Evolutionary conservation across 495 filamentous ascomycete genomes (phyloP), one percentile per base, ranked within the genome.

Genomic region (Bathelium albidoporum): DNA sequence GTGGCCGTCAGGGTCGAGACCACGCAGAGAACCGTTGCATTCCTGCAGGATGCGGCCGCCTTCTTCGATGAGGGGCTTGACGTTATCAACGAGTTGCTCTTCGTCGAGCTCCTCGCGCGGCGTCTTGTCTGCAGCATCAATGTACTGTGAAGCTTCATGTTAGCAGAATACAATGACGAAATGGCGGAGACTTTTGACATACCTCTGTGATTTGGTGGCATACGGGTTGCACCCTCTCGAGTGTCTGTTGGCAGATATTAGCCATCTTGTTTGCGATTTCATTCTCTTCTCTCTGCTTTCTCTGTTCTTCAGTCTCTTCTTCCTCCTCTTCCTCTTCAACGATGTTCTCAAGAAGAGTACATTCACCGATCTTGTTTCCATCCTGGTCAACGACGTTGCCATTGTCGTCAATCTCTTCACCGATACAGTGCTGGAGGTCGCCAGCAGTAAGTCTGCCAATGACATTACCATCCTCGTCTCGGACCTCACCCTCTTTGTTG

Each of bases 21-120:
- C 91, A 62, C 91, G 89, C 73, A 97, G 93, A 20, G 88, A 81
- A 65, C 91, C 92, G 73, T 95, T 91, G 76, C 88, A 89, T 72
- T 97, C 92, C 65, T 85, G 83, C 1, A 97, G 83, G 72, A 94
- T 90, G 63, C 82, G 82, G 62, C 83, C 83, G 36, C 84, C 91
- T 72, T 96, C 87, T 70, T 97, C 91, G 69, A 97, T 85, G 20
- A 96, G 77, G 0, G 92, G 92, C 68, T 87, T 89, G 69, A 96
- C 89, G 58, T 89, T 79, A 69, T 89, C 80, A 69, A 97, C 92
- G 16, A 97, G 82, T 65, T 87, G 80, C 67, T 96, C 90, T 70
- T 97, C 92, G 73, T 97, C 91, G 22, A 95, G 84, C 68, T 96
- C 90, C 10, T 96, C 90, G 73, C 89, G 87, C n/a, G 89, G 86